These are phyloP conservation scores for Russula ochroleuca DNA, from an alignment of 768 basidiomycete genomes.

Conservation along the genomic window DNA sequence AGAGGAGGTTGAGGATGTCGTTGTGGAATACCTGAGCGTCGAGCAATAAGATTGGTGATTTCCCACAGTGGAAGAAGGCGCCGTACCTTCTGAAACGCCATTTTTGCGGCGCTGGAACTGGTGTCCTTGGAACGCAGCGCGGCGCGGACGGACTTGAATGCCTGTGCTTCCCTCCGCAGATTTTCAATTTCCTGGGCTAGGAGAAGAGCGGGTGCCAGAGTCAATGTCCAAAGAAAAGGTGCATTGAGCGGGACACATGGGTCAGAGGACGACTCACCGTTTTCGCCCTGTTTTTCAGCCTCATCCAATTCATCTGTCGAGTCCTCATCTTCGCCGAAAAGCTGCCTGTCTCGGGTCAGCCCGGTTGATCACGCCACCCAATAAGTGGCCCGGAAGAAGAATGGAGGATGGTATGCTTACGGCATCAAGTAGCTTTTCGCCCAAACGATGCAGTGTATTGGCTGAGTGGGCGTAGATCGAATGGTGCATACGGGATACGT, in stretches of 20 bases:
- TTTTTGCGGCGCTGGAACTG: conserved; percentile 52
- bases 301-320: conserved; percentile 80
- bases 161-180: conserved; percentile 82
- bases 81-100: conserved; percentile 79
- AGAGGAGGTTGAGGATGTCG: conserved; percentile 84
- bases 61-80: neutral
- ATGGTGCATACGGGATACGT: conserved; percentile 98
- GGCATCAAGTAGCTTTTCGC: conserved; percentile 94
- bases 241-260: neutral
- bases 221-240: neutral
- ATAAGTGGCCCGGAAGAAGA: neutral
- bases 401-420: conserved; percentile 42
- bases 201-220: neutral
- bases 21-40: conserved; percentile 69
- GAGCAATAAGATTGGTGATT: neutral
- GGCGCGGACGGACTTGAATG: conserved; percentile 76
- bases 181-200: conserved; percentile 87
- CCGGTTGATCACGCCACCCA: neutral
- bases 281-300: conserved; percentile 90
- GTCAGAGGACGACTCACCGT: conserved; percentile 49
- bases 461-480: conserved; percentile 91
- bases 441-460: conserved; percentile 99
- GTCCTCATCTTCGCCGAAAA: conserved; percentile 92
- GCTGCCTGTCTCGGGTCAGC: conserved; percentile 51
- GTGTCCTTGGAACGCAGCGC: conserved; percentile 49